Conservation (phyloP, 106 monocot genomes). For the Dioscorea alata region DNA sequence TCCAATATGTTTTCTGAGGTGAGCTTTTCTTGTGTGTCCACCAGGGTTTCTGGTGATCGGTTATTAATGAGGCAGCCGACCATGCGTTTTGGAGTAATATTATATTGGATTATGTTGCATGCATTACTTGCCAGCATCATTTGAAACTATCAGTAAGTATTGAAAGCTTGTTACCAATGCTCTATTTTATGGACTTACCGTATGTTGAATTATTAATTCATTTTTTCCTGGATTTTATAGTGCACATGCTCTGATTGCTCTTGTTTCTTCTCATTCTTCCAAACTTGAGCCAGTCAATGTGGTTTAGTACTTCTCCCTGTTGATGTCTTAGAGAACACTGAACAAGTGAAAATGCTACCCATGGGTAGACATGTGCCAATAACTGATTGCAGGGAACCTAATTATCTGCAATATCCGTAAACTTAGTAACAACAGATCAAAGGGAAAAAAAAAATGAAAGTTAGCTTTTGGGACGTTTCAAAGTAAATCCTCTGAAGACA, state of each 20-base stretch:
- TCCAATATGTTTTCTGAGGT: conserved; percentile 5
- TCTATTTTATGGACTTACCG: background rate
- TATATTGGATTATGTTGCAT: conserved; percentile 89
- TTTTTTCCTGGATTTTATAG: background rate
- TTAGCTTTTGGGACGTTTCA: too few species aligned
- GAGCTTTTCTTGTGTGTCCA: conserved; percentile 11
- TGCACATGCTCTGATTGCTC: background rate
- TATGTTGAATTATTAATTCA: background rate
- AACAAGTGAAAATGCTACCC: background rate
- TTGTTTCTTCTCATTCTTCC: background rate
- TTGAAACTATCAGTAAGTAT: conserved; percentile 38
- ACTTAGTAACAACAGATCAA: too few species aligned
- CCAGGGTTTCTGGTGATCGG: conserved; percentile 93
- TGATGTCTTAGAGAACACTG: background rate
- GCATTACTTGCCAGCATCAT: conserved; percentile 82
- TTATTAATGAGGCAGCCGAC: conserved; percentile 92
- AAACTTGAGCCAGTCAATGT: too few species aligned
- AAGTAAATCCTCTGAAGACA: too few species aligned
- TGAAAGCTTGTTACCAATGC: background rate
- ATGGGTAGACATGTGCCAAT: background rate
- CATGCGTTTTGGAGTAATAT: conserved; percentile 61
- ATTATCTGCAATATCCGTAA: too few species aligned
- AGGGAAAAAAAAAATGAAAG: too few species aligned
- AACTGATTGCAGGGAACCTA: background rate
- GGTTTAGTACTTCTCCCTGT: background rate